Evolutionary conservation across 1,139 yeast species (phyloP).

Genomic region (Yamadazyma atlantica): DNA sequence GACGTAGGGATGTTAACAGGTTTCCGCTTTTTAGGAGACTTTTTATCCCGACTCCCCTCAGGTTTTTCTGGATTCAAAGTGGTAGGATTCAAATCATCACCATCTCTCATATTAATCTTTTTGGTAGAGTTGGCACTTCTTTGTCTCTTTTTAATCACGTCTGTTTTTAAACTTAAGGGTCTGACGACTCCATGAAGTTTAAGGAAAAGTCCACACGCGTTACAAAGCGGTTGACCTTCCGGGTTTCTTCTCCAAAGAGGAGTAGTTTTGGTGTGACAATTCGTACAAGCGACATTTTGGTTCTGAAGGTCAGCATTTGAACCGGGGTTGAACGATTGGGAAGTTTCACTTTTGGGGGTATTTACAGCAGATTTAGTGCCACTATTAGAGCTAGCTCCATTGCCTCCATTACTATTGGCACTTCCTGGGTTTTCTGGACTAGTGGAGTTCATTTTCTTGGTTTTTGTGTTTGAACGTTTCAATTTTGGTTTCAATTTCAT

Average conservation of each 20-base stretch:
- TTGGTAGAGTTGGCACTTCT: slow-evolving; percentile 13
- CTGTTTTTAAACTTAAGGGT: slow-evolving; percentile 57
- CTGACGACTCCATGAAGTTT: slow-evolving; percentile 60
- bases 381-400: background rate
- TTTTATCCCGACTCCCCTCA: slow-evolving; percentile 10
- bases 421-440: slow-evolving; percentile 11
- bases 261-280: slow-evolving; percentile 56
- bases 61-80: slow-evolving; percentile 16
- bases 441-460: slow-evolving; percentile 10
- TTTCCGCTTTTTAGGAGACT: slow-evolving; percentile 15
- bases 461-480: slow-evolving; percentile 11
- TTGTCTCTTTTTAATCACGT: slow-evolving; percentile 54
- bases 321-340: background rate
- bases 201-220: slow-evolving; percentile 59
- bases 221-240: slow-evolving; percentile 55
- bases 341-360: slow-evolving; percentile 1
- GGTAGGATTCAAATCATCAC: slow-evolving; percentile 41
- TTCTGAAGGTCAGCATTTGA: slow-evolving; percentile 7
- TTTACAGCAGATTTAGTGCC: background rate
- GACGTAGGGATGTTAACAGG: slow-evolving; percentile 13
- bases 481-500: slow-evolving; percentile 12
- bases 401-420: too few relatives aligned
- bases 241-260: slow-evolving; percentile 63
- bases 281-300: slow-evolving; percentile 31
- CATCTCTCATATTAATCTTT: slow-evolving; percentile 23